Conservation (phyloP, 1,284 basidiomycete species). For the Neotropicomus parvogracilis region DNA sequence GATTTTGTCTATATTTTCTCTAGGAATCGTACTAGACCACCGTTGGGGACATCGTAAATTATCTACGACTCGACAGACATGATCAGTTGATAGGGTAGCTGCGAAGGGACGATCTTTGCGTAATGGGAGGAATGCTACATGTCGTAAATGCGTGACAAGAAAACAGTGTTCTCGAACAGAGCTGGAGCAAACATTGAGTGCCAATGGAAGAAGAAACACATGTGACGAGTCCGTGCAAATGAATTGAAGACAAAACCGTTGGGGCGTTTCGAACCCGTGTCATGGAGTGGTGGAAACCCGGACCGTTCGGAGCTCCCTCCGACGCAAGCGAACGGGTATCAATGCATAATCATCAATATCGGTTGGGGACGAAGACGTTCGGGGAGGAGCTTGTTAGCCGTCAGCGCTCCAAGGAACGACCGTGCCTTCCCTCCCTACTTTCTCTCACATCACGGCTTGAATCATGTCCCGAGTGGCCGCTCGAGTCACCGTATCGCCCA, state of each 20-base stretch:
- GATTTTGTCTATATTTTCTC: not conserved
- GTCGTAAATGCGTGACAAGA: constrained; percentile 22
- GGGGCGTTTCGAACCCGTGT: constrained; percentile 6
- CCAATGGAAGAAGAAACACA: constrained; percentile 6
- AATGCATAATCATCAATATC: constrained; percentile 1
- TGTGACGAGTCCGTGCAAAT: constrained; percentile 21
- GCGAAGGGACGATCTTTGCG: constrained; percentile 10
- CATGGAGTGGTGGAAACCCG: constrained; percentile 16
- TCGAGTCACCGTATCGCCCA: constrained; percentile 29
- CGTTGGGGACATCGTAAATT: constrained; percentile 15
- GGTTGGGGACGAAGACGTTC: constrained; percentile 1
- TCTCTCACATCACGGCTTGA: constrained; percentile 30
- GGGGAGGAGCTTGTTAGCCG: constrained; percentile 2
- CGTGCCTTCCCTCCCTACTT: constrained; percentile 27
- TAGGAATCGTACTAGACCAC: not conserved
- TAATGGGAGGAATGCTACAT: constrained; percentile 19
- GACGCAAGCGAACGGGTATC: constrained; percentile 10
- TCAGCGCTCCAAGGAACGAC: constrained; percentile 30
- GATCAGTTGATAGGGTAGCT: constrained; percentile 15
- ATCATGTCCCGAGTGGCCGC: constrained; percentile 11
- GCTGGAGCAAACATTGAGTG: constrained; percentile 9
- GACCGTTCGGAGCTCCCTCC: constrained; percentile 13
- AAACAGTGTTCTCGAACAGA: constrained; percentile 8
- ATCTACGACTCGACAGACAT: constrained; percentile 20
- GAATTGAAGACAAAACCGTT: constrained; percentile 13